phyloP scores from a whole-genome alignment of 345 rosid species.

The Euphorbia pulcherrima region DNA sequence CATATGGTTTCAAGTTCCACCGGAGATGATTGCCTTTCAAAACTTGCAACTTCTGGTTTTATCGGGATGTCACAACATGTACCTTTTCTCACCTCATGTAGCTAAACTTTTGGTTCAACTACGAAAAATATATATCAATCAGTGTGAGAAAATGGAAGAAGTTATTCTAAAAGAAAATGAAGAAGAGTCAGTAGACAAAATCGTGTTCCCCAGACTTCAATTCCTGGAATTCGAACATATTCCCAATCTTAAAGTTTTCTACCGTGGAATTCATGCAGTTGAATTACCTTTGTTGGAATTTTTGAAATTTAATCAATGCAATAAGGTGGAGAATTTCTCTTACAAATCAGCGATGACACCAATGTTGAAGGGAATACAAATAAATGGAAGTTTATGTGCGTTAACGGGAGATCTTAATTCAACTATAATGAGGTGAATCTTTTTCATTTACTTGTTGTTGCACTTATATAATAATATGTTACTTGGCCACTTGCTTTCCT shows the following conservation, averaged over 20 bases:
- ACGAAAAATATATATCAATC: not conserved
- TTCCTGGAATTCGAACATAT: not conserved
- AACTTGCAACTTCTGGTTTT: not conserved
- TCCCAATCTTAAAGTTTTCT: not conserved
- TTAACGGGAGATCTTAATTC: not conserved
- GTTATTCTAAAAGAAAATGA: not conserved
- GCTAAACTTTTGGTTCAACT: not conserved
- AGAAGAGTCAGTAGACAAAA: not conserved
- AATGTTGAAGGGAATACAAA: not conserved
- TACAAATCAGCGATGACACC: not conserved
- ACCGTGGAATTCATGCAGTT: not conserved
- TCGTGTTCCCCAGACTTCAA: not conserved
- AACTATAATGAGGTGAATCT: not conserved
- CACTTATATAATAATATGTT: not conserved
- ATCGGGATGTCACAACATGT: not conserved
- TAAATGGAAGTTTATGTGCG: not conserved
- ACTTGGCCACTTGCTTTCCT: not conserved
- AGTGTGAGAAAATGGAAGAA: not conserved
- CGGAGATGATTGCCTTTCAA: not conserved
- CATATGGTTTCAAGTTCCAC: not conserved
- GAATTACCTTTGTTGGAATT: not conserved
- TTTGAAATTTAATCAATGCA: not conserved
- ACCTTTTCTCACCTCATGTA: not conserved
- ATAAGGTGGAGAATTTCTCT: not conserved
- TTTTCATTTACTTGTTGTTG: too few relatives aligned